Base-by-base conservation (phyloP, 108 stramenopile genomes). In the Fistulifera solaris region DNA sequence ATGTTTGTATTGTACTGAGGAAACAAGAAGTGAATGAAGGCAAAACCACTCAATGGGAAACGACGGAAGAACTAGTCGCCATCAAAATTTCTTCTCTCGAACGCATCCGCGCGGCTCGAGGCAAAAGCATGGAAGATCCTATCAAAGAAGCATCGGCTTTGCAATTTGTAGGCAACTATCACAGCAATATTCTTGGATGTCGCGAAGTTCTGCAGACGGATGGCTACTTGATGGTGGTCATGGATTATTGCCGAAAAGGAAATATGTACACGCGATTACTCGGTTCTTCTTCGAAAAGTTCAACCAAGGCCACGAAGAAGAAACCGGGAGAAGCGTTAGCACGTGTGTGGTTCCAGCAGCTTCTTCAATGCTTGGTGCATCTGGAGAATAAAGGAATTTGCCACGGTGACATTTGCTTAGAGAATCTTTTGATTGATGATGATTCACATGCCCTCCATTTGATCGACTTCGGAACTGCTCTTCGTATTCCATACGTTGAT, bases 141-240 rank as follows among this genome's bases (percentile, higher is more conserved):
- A 58, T 94, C 26, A 87, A 89, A 63, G 95, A 94, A 72, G 76
- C 91, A 60, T 73, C 89, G 35, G 89, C 84, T 2, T 71, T 93
- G 75, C 95, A 96, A 62, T 68, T 79, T 41, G 65, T 89, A 28
- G 87, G 84, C 27, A 74, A 68, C 56, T 71, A 76, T 44, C 81
- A 87, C 63, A 83, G 81, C 8, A 70, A 93, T 70, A 73, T 87
- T n/a, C 40, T 73, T 44, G 86, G 89, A 23, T 76, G 81, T 39
- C 21, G 62, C 18, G 91, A 92, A 50, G 84, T 80, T 18, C 62
- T 96, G 18, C 79, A 85, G 46, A 92, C 94, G 63, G 78, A 79
- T 54, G 69, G 85, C 28, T 77, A 90, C 62, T 67, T 96, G 31
- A 89, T 84, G 66, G 75, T 69, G 12, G 58, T 96, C 21, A 81